These are phyloP conservation scores for Termitomyces sp. DNA, from an alignment of 768 basidiomycete genomes.

Conservation along the genomic window DNA sequence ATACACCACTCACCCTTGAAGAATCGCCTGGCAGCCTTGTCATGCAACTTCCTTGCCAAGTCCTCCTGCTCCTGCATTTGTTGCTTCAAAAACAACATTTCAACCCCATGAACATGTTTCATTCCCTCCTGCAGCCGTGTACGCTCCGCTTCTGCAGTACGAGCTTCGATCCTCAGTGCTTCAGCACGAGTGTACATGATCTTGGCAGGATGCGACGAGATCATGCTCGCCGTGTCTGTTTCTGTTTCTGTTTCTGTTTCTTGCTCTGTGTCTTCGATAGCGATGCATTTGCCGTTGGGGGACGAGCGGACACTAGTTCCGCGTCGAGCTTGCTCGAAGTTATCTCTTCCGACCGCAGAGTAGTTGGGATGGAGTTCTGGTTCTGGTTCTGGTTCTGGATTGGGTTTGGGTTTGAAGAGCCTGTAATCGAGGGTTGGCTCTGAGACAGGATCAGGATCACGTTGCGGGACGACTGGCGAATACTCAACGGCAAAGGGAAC, in stretches of 20 bases:
- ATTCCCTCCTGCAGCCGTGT: constrained; percentile 22
- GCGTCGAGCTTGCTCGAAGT: neutral
- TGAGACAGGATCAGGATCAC: constrained; percentile 11
- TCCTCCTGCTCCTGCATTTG: constrained; percentile 32
- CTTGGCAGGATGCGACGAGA: constrained; percentile 27
- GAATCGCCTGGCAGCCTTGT: constrained; percentile 40
- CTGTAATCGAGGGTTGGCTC: neutral
- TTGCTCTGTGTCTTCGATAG: constrained; percentile 3
- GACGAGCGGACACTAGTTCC: neutral
- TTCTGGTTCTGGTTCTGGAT: constrained; percentile 1
- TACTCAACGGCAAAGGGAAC: constrained; percentile 18
- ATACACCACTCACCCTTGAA: constrained; percentile 32
- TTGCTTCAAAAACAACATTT: constrained; percentile 31
- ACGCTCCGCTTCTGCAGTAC: constrained; percentile 28
- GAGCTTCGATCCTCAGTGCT: constrained; percentile 33
- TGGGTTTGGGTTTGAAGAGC: neutral
- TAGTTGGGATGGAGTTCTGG: constrained; percentile 7
- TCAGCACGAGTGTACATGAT: constrained; percentile 30
- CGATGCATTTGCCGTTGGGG: neutral
- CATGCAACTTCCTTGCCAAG: constrained; percentile 33
- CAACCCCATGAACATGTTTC: constrained; percentile 25
- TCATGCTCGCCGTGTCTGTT: constrained; percentile 17
- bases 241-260: constrained; percentile 18
- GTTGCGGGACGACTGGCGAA: constrained; percentile 10
- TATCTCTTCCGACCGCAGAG: neutral